Evolutionary conservation across 805 yeast genomes (phyloP), one percentile per base, ranked within the genome.

Genomic region (Candida chilensis): DNA sequence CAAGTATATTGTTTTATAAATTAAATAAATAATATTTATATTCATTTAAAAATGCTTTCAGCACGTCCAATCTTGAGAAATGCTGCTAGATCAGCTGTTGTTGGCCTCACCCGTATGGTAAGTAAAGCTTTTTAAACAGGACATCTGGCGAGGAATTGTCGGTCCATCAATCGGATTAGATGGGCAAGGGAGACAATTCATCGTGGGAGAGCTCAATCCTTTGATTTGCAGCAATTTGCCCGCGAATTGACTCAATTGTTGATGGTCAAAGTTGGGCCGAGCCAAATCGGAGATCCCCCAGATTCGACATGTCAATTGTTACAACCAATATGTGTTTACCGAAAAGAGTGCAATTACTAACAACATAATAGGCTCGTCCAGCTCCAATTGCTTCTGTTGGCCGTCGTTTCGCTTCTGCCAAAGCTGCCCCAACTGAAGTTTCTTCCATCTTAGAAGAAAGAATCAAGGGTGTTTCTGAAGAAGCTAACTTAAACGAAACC

Each of bases 361-460:
- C 61, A 15, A 13, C 16, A 30, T 26, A 17, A 31, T 54, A 76
- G 84, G 80, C 85, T 53, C 84, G 84, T 70, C 85, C 87, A 59
- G 61, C 70, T 51, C 61, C 60, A 40, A 51, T 68, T 48, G 67
- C 72, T 54, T 74, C 80, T 48, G 75, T 74, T 54, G 78, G 87
- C 59, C 25, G 25, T 22, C 79, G 95, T 68, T 85, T 76, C 62
- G 96, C 96, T 57, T 76, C 88, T 37, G 88, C 92, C 48, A 92
- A 92, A 79, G 92, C 97, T 57, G 87, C 94, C 52, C 97, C 99
- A 63, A 92, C 97, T 49, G 99, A 92, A 74, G 98, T 92, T 47
- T 88, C 98, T 49, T 86, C 97, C 38, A 92, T 92, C 71, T 79
- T 92, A 60, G 98, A 92, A 75, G 95, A 92, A 69, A 87, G 94